Percentiles rank a stretch among this genome's conserved stretches.
Evolutionary conservation across 2,329 filamentous ascomycete species (phyloP).

Genomic region (Pestalotiopsis sp.): DNA sequence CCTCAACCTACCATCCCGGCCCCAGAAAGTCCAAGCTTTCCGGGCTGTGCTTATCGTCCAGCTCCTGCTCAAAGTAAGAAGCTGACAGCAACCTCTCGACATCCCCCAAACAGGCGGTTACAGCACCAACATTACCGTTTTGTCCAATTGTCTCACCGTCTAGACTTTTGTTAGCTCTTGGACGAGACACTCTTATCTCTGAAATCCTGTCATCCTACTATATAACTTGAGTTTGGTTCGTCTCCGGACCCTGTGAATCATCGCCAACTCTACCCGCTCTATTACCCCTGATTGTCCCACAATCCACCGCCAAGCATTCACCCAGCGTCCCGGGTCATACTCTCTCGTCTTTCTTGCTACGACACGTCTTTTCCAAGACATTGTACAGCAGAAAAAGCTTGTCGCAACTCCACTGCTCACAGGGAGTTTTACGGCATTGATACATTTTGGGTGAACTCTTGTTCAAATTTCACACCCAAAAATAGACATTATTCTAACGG

Average conservation of each 20-base stretch:
- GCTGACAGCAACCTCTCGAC: constrained; percentile 10
- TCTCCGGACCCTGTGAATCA: background rate
- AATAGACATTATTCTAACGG: background rate
- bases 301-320: background rate
- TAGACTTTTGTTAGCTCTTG: constrained; percentile 5
- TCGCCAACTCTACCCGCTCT: background rate
- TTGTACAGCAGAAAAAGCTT: background rate
- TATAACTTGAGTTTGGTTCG: background rate
- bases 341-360: background rate
- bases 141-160: constrained; percentile 1
- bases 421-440: background rate
- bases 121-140: background rate
- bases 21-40: constrained; percentile 4
- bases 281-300: background rate
- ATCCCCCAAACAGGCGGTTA: background rate
- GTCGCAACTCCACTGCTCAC: background rate
- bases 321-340: background rate
- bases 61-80: background rate
- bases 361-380: background rate
- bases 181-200: constrained; percentile 1
- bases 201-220: background rate
- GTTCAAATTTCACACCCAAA: background rate
- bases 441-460: background rate
- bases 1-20: background rate
- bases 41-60: constrained; percentile 12